phyloP scores from a whole-genome alignment of 352 stramenopile species.

The Phytophthora lateralis region DNA sequence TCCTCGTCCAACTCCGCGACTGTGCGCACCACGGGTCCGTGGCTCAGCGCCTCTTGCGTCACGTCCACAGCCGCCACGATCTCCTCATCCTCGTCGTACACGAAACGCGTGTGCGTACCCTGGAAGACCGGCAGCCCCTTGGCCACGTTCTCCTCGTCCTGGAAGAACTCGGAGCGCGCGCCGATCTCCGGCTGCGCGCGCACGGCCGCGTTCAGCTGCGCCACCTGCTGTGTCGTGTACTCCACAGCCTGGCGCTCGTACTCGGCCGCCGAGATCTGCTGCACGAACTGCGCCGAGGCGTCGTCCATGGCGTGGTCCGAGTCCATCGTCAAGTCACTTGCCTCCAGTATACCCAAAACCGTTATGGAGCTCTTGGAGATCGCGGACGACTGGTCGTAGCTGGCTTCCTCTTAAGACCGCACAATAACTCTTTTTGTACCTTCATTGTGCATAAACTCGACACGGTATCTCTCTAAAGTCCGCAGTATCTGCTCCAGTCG shows the following conservation, averaged over 20 bases:
- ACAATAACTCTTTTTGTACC: no score
- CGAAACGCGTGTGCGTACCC: conserved; percentile 79
- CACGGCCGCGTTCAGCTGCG: conserved; percentile 69
- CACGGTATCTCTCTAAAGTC: conserved; percentile 10
- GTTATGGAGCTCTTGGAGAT: conserved; percentile 13
- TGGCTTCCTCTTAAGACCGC: conserved; percentile 10
- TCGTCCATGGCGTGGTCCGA: conserved; percentile 34
- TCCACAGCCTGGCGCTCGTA: conserved; percentile 72
- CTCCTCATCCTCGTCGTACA: conserved; percentile 78
- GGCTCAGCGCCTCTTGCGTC: conserved; percentile 55
- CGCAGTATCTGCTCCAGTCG: conserved; percentile 21
- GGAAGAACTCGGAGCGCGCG: conserved; percentile 65
- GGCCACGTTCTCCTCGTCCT: conserved; percentile 61
- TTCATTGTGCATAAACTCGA: conserved; percentile 6
- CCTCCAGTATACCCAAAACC: conserved; percentile 12
- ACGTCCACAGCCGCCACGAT: conserved; percentile 72
- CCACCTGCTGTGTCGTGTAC: conserved; percentile 65
- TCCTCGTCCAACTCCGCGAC: conserved; percentile 62
- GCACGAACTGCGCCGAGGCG: conserved; percentile 23
- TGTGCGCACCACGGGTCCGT: conserved; percentile 61
- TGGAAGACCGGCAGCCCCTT: conserved; percentile 74
- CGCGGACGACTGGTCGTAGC: conserved; percentile 22
- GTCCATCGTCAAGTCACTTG: conserved; percentile 30
- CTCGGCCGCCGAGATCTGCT: conserved; percentile 57
- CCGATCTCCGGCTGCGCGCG: conserved; percentile 54